Evolutionary conservation across 306 rosid species (phyloP), one percentile per base, ranked within the genome.

Genomic region (Ammopiptanthus mongolicus): DNA sequence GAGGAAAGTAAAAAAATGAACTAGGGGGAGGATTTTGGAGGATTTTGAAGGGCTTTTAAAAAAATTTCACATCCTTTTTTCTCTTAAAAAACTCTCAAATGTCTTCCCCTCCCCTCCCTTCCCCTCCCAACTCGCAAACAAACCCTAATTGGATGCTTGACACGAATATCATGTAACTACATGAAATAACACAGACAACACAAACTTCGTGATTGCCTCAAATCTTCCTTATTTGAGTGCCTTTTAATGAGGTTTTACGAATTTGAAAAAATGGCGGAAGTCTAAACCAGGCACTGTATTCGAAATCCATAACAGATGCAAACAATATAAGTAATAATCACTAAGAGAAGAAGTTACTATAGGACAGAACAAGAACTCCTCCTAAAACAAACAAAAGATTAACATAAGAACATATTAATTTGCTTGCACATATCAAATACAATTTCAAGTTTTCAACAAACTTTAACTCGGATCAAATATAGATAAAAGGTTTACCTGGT

Each of bases 401-500:
- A 65, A 31, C 10, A 65, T 5, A 58, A 7, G 31, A 36, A 70
- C 48, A 69, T 6, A 71, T 58, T 5, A 42, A n/a, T 64, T 33
- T 47, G 5, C 67, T 21, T 37, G 14, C 50, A 63, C 50, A 39
- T 66, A 69, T 57, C 31, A 42, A 64, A 55, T 73, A 53, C 80
- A 79, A 71, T 36, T 69, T 46, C 28, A 56, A 68, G 77, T 67
- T 36, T 69, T 46, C 28, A 56, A 68, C 58, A 48, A 8, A 85
- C 36, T 18, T 56, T n/a, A 7, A 83, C 18, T 47, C 63, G 19
- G 72, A 73, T 64, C 23, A 73, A 61, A 59, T 80, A 78, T 52
- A 69, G 73, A 48, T 59, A 59, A 59, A 82, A 76, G 39, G 71
- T 80, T 69, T 76, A 95, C 99, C 99, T 81, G 58, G 97, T 95